phyloP scores from a whole-genome alignment of 768 basidiomycete species.

The Brasilioporus rufonigricans region DNA sequence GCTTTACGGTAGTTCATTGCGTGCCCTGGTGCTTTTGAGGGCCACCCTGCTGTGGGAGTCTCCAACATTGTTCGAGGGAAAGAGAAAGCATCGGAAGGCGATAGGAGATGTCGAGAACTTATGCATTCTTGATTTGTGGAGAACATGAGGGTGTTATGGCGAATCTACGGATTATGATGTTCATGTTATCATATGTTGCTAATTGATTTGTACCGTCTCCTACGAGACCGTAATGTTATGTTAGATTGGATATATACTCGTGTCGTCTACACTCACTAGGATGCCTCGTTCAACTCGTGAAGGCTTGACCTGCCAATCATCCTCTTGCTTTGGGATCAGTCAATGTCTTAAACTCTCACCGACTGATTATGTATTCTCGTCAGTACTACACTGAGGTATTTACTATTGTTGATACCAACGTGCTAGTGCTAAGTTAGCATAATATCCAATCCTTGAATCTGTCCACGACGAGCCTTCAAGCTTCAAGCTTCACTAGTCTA shows the following conservation, averaged over 20 bases:
- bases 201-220: slow-evolving; percentile 31
- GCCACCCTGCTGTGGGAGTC: not conserved
- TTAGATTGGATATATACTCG: slow-evolving; percentile 16
- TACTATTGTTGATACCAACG: not conserved
- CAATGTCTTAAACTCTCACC: too few species aligned
- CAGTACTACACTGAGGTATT: too few species aligned
- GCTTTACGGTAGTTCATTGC: slow-evolving; percentile 18
- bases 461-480: too few species aligned
- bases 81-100: not conserved
- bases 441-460: not conserved
- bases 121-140: slow-evolving; percentile 6
- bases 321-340: too few species aligned
- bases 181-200: slow-evolving; percentile 30
- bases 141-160: slow-evolving; percentile 3
- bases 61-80: not conserved
- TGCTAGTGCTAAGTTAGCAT: too few species aligned
- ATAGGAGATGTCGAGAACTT: not conserved
- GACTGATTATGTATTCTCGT: too few species aligned
- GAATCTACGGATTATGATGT: slow-evolving; percentile 24
- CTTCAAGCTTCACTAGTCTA: not conserved
- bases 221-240: slow-evolving; percentile 29
- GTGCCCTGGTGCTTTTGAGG: not conserved
- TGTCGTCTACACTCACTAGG: not conserved
- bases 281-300: not conserved
- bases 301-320: too few species aligned